These are phyloP conservation scores for grape (Vitis vinifera) DNA, from an alignment of 164 flowering plant genomes.

Conservation along the genomic window DNA sequence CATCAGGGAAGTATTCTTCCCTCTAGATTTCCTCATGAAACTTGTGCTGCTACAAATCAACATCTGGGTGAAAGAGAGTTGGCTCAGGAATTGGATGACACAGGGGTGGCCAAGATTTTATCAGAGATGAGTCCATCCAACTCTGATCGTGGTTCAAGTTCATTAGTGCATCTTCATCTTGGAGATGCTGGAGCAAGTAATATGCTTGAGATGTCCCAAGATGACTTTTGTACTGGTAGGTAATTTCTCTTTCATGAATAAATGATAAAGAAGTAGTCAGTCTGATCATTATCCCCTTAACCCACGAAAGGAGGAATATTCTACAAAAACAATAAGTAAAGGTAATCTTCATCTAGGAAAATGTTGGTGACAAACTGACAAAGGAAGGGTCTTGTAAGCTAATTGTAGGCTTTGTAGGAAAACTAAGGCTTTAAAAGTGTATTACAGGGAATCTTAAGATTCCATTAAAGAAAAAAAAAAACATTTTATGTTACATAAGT, in stretches of 20 bases:
- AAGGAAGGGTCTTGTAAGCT: too few species aligned
- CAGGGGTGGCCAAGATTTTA: conserved; percentile 19
- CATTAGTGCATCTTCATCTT: conserved; percentile 15
- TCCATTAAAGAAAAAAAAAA: too few species aligned
- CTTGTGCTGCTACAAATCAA: conserved; percentile 21
- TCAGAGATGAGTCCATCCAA: conserved; percentile 17
- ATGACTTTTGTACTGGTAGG: conserved; percentile 16
- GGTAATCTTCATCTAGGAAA: too few species aligned
- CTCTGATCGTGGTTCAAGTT: conserved; percentile 24
- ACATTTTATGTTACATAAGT: too few species aligned
- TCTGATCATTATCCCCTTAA: neutral
- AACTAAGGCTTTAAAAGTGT: too few species aligned
- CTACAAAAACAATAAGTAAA: too few species aligned
- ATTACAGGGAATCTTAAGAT: too few species aligned
- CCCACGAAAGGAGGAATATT: too few species aligned
- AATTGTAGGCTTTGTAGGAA: too few species aligned
- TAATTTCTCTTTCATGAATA: neutral
- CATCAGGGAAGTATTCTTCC: conserved; percentile 29
- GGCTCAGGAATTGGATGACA: conserved; percentile 19
- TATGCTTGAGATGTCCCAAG: conserved; percentile 10
- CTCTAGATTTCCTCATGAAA: conserved; percentile 22
- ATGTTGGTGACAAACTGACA: too few species aligned
- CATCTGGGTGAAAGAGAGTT: conserved; percentile 23
- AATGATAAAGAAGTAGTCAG: neutral
- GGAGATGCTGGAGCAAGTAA: conserved; percentile 25